Base-by-base conservation (phyloP, 1,139 yeast genomes). In the Geotrichum carabidarum region DNA sequence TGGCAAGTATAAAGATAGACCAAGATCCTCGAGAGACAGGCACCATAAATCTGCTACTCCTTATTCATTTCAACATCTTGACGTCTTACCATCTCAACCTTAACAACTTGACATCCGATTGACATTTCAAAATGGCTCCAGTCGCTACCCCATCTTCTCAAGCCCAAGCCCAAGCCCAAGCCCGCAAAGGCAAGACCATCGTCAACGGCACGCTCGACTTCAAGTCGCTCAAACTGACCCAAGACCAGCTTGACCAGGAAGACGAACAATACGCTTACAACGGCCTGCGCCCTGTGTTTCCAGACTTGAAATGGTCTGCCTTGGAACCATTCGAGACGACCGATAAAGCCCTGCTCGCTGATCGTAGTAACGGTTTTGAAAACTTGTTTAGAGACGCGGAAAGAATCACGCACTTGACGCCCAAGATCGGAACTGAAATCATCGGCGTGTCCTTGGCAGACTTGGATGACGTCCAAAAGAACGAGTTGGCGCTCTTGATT, bases 361-460 rank as follows among this genome's bases (percentile, higher is more conserved):
- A 64, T 59, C 57, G 48, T 1, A 27, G 12, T 5, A 53, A 48
- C 36, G 63, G 71, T 0, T 76, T 80, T 58, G 74, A 77, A 42
- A 77, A 76, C 60, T 74, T 84, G 59, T 76, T 82, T 59, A 74
- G 77, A n/a, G 81, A 81, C 53, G 65, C 64, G 18, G 57, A 61
- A 17, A 59, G 66, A 8, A 62, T 65, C 43, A 72, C 61, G 43
- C 71, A 68, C 40, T 64, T 82, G 58, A 77, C 86, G 5, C 91
- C 90, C 49, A 82, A 81, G 66, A 72, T 85, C 54, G 91, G 91
- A 14, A 74, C 84, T 30, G 87, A 81, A 65, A 71, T 84, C 41
- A 66, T 64, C 18, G 86, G 86, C 18, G 70, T 84, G 44, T 86
- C 83, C 64, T 71, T 84, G 52, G 63, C 58, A 55, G 66, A 59